A percentile compares a stretch with the other conserved stretches of the same genome.
Evolutionary conservation across 208 protist species (phyloP).

Genomic region (Wallacemonas sp.): DNA sequence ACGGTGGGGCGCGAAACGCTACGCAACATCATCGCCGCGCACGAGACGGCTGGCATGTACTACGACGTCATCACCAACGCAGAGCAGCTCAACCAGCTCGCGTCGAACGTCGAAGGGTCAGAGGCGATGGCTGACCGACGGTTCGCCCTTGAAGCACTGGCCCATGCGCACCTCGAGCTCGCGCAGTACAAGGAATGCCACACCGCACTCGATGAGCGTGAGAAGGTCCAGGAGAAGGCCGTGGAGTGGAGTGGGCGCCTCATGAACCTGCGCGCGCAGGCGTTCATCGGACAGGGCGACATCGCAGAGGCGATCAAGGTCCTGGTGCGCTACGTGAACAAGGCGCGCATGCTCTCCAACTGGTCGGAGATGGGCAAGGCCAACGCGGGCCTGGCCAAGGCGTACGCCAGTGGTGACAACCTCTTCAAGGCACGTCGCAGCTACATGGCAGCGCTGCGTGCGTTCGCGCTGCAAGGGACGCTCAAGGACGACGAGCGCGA

Average conservation of each 20-base stretch:
- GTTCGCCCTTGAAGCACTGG: conserved; percentile 81
- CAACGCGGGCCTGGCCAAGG: conserved; percentile 60
- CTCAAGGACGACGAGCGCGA: conserved; percentile 41
- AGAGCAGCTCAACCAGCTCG: conserved; percentile 65
- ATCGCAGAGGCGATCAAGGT: conserved; percentile 72
- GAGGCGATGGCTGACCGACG: conserved; percentile 67
- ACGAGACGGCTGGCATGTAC: conserved; percentile 70
- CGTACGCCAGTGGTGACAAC: conserved; percentile 54
- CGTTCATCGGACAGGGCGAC: conserved; percentile 67
- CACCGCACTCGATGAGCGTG: conserved; percentile 66
- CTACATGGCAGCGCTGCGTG: conserved; percentile 61
- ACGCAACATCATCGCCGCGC: conserved; percentile 77
- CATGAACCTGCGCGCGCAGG: conserved; percentile 73
- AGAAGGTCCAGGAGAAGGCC: conserved; percentile 83
- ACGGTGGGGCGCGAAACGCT: conserved; percentile 85
- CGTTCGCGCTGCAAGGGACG: conserved; percentile 35
- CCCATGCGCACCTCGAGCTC: conserved; percentile 79
- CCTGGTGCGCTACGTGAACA: conserved; percentile 65
- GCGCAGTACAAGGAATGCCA: conserved; percentile 82
- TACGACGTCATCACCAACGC: conserved; percentile 68
- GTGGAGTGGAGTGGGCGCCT: conserved; percentile 63
- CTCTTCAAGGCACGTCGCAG: conserved; percentile 61
- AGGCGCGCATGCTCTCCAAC: conserved; percentile 61
- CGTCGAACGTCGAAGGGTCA: conserved; percentile 61
- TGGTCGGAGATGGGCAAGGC: conserved; percentile 72